Evolutionary conservation across 2,329 filamentous ascomycete species (phyloP).

Genomic region (Blastomyces percursus): DNA sequence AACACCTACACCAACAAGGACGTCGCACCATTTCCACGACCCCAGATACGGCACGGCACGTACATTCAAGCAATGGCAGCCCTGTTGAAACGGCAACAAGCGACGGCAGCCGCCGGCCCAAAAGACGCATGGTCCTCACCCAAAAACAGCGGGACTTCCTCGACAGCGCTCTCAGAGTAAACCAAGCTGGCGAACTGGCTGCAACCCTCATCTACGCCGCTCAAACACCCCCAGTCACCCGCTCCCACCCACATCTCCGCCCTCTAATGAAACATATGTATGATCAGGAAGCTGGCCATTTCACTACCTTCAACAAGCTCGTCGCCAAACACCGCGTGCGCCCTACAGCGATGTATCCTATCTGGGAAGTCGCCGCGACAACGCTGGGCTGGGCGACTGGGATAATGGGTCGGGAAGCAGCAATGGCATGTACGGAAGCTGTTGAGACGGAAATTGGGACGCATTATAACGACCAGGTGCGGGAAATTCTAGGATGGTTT

Average conservation of each 20-base stretch:
- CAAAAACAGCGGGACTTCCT: conserved; percentile 62
- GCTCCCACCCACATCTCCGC: conserved; percentile 73
- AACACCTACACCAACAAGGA: background rate
- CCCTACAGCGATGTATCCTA: conserved; percentile 80
- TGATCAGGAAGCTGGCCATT: conserved; percentile 84
- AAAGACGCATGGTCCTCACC: conserved; percentile 49
- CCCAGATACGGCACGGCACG: background rate
- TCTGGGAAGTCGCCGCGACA: conserved; percentile 74
- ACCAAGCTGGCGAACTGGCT: conserved; percentile 95
- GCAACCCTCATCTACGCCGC: conserved; percentile 88
- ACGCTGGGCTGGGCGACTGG: conserved; percentile 83
- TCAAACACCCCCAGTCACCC: conserved; percentile 71
- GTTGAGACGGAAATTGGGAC: conserved; percentile 96
- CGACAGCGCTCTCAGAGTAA: conserved; percentile 76
- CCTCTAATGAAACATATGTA: conserved; percentile 97
- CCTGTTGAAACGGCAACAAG: background rate
- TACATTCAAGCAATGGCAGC: background rate
- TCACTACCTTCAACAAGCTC: conserved; percentile 72
- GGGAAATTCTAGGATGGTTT: conserved; percentile 70
- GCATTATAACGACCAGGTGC: conserved; percentile 90
- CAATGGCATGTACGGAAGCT: conserved; percentile 97
- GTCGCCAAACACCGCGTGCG: conserved; percentile 79
- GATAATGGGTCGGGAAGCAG: conserved; percentile 78
- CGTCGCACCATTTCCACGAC: background rate
- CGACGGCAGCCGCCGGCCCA: conserved; percentile 3